phyloP scores from a whole-genome alignment of 306 rosid genomes.

The Glycyrrhiza uralensis region DNA sequence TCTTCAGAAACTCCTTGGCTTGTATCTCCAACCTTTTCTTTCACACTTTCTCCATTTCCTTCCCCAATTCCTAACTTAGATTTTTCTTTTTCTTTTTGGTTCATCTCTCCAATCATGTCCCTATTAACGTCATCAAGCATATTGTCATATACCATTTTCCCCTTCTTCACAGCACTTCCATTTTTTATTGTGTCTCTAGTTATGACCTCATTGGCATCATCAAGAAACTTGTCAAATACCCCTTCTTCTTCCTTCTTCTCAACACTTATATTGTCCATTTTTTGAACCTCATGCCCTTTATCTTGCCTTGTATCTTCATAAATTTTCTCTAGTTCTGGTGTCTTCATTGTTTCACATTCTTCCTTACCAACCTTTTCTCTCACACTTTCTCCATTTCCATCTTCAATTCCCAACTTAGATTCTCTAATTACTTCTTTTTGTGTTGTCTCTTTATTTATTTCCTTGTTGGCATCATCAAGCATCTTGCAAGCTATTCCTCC shows the following conservation, averaged over 20 bases:
- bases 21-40: background rate
- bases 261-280: background rate
- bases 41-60: background rate
- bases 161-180: background rate
- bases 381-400: background rate
- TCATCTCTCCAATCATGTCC: background rate
- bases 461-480: conserved; percentile 1
- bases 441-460: background rate
- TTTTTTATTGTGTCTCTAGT: background rate
- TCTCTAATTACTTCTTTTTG: background rate
- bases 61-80: background rate
- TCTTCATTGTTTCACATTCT: conserved; percentile 1
- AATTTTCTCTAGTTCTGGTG: background rate
- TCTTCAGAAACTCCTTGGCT: conserved; percentile 6
- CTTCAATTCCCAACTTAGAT: conserved; percentile 10
- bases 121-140: background rate
- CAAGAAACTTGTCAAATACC: background rate
- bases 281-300: background rate
- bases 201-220: background rate
- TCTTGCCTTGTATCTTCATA: conserved; percentile 11
- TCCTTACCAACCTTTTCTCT: background rate
- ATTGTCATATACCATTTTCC: background rate
- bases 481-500: background rate
- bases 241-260: background rate
- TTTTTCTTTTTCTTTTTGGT: background rate